Base-by-base conservation (phyloP, 106 monocot genomes). In the Posidonia australis region DNA sequence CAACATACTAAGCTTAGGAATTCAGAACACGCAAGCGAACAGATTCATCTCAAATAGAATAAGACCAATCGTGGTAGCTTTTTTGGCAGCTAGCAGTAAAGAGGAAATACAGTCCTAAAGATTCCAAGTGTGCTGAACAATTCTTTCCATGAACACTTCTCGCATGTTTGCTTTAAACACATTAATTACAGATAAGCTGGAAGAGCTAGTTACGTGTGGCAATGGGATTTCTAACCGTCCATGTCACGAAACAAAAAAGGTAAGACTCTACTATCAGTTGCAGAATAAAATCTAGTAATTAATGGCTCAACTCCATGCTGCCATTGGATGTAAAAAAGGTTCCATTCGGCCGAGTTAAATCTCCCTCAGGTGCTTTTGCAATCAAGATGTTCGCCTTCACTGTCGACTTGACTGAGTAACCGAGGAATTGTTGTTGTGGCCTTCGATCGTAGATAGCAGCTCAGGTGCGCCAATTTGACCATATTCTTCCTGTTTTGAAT, bases 401-500 rank as follows among this genome's bases (percentile, higher is more conserved):
- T 66, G 66, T 66, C 52, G 32, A 51, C 32, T 19, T 11, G 51
- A n/a, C 52, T 31, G 51, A 19, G 66, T 30, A 31, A 49, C 19
- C 16, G 66, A 66, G 12, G 64, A 64, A 47, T 64, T 64, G 55
- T 65, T 73, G 44, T 30, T 67, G 44, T 58, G 59, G 46, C 22
- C 71, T 28, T 62, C 72, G 21, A 68, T 41, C 46, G 66, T 57
- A 55, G 72, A 45, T 27, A 63, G 51, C 13, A 72, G 58, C 31
- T 26, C 29, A 44, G 72, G 61, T 14, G 72, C 77, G 67, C 62
- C 21, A 9, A 48, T 29, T 43, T 53, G 53, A 29, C 36, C 67
- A 61, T 72, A 53, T 62, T 78, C 67, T 63, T 67, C 77, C 77
- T 78, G 72, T 51, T 24, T 31, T 22, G n/a, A 19, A 17, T 19